These are phyloP conservation scores for Chlorella vulgaris DNA, from an alignment of 139 green algal genomes.

Conservation along the genomic window DNA sequence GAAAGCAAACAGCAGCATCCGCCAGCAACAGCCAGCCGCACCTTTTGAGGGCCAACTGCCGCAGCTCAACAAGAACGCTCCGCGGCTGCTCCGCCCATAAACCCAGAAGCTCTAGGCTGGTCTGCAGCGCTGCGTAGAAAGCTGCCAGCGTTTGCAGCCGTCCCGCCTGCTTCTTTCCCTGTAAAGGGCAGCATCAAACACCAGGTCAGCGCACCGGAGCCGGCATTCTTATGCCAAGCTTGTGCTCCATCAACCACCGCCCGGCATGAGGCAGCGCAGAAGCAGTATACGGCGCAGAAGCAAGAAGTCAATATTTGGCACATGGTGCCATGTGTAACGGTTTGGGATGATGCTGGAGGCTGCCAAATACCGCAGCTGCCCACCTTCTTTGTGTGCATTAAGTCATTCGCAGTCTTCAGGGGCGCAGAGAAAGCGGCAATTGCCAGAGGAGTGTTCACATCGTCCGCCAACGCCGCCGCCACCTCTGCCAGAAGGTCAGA, in stretches of 20 bases:
- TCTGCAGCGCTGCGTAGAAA: constrained; percentile 30
- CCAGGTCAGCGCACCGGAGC: too few species aligned
- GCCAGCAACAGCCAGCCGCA: not conserved
- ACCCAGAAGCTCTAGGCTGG: constrained; percentile 52
- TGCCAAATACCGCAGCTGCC: not conserved
- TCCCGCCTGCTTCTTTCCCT: constrained; percentile 57
- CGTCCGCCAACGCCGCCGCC: constrained; percentile 73
- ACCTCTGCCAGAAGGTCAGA: constrained; percentile 33
- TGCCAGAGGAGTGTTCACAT: constrained; percentile 88
- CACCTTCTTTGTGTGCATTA: constrained; percentile 71
- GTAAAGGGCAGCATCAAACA: not conserved
- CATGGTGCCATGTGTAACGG: too few species aligned
- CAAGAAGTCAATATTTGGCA: too few species aligned
- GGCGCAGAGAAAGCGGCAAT: constrained; percentile 76
- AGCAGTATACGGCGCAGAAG: too few species aligned
- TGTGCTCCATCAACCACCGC: not conserved
- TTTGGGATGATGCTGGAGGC: not conserved
- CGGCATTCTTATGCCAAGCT: too few species aligned
- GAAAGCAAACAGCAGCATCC: not conserved
- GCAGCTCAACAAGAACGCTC: constrained; percentile 57
- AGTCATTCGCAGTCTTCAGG: constrained; percentile 86
- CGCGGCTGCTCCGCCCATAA: constrained; percentile 30
- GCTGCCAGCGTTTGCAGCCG: constrained; percentile 46
- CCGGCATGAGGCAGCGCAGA: too few species aligned
- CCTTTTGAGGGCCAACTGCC: constrained; percentile 68